These are phyloP conservation scores for Zoysia matrella DNA, from an alignment of 202 grass and related monocot genomes.

Conservation along the genomic window DNA sequence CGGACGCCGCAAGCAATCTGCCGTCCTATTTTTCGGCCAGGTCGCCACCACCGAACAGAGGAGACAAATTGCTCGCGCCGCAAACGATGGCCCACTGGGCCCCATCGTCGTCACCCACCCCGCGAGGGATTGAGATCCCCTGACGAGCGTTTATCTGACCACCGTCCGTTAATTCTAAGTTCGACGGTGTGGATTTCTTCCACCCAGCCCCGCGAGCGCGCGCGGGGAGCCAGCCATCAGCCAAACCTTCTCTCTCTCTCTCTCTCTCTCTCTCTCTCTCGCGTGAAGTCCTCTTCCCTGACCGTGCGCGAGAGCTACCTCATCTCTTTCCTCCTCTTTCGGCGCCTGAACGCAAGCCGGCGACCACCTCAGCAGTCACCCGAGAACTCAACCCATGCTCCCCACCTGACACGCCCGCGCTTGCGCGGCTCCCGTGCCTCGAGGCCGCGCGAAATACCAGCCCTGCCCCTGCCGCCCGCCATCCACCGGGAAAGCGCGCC, in stretches of 20 bases:
- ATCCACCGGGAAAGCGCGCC: background rate
- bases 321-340: slow-evolving; percentile 36
- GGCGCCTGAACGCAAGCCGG: slow-evolving; percentile 49
- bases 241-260: background rate
- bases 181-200: too few relatives aligned
- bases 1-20: background rate
- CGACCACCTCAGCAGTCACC: slow-evolving; percentile 55
- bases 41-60: slow-evolving; percentile 34
- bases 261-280: too few relatives aligned
- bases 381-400: slow-evolving; percentile 28
- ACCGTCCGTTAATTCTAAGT: too few relatives aligned
- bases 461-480: slow-evolving; percentile 23
- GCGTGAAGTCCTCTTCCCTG: too few relatives aligned
- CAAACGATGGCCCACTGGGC: background rate
- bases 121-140: too few relatives aligned
- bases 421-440: slow-evolving; percentile 7
- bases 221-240: background rate
- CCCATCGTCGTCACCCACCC: slow-evolving; percentile 1
- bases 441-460: slow-evolving; percentile 36
- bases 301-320: background rate
- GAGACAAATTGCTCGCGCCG: slow-evolving; percentile 14
- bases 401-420: slow-evolving; percentile 34
- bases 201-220: background rate
- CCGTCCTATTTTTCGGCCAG: slow-evolving; percentile 23
- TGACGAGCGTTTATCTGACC: too few relatives aligned